phyloP scores from a whole-genome alignment of 164 flowering plant species.

The Malania oleifera region DNA sequence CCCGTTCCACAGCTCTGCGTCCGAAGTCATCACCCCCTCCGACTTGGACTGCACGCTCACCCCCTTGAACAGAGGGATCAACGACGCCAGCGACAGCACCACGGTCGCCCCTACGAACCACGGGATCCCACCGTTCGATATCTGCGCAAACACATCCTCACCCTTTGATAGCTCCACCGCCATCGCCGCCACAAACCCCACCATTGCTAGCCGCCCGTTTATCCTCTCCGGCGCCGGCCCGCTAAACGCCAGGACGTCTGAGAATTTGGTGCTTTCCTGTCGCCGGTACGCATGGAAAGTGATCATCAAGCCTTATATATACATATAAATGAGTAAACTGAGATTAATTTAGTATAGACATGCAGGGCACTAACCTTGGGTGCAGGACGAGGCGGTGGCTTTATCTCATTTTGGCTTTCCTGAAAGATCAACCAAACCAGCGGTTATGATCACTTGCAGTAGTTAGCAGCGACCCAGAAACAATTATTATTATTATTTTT shows the following conservation, averaged over 20 bases:
- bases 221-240: constrained; percentile 92
- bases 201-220: constrained; percentile 88
- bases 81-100: constrained; percentile 58
- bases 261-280: constrained; percentile 53
- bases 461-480: no score
- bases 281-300: no score
- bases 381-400: not conserved
- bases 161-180: constrained; percentile 64
- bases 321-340: no score
- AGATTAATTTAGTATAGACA: no score
- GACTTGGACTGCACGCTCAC: constrained; percentile 53
- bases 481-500: no score
- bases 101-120: constrained; percentile 61
- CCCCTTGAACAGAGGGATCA: constrained; percentile 68
- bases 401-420: constrained; percentile 3
- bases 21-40: constrained; percentile 56
- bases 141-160: constrained; percentile 48
- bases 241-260: constrained; percentile 62
- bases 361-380: not conserved
- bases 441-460: no score
- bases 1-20: constrained; percentile 88
- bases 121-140: constrained; percentile 53
- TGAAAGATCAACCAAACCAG: not conserved
- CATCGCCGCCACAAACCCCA: constrained; percentile 77
- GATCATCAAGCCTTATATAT: no score